Percentiles rank a stretch among this genome's conserved stretches.
phyloP scores from a whole-genome alignment of 208 protist genomes.

The Leishmania lainsoni region DNA sequence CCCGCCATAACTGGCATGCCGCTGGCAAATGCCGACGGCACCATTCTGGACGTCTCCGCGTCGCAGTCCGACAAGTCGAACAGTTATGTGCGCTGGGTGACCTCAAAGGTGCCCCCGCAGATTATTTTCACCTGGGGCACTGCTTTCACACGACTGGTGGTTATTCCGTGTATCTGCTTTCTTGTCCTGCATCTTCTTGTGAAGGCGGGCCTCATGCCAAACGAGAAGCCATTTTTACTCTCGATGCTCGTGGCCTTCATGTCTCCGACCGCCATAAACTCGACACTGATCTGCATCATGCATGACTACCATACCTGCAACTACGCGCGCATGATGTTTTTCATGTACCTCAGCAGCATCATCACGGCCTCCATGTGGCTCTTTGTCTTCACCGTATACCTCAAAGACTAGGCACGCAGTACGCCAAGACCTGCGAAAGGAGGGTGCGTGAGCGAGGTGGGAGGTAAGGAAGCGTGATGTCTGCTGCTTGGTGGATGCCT shows the following conservation, averaged over 20 bases:
- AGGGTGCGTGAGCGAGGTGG: background rate
- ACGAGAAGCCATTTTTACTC: slow-evolving; percentile 57
- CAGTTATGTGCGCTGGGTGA: slow-evolving; percentile 14
- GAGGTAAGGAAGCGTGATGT: background rate
- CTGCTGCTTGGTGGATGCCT: background rate
- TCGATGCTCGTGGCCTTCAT: slow-evolving; percentile 61
- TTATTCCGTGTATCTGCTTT: slow-evolving; percentile 61
- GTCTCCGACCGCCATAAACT: slow-evolving; percentile 70
- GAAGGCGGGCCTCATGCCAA: slow-evolving; percentile 41
- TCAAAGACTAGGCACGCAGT: slow-evolving; percentile 1
- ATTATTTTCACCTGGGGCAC: slow-evolving; percentile 43
- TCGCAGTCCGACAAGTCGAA: slow-evolving; percentile 1
- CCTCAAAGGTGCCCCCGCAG: slow-evolving; percentile 16
- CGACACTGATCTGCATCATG: slow-evolving; percentile 67
- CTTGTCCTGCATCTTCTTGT: slow-evolving; percentile 56
- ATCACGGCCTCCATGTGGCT: slow-evolving; percentile 68
- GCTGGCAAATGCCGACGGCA: slow-evolving; percentile 4
- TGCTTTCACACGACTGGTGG: slow-evolving; percentile 53
- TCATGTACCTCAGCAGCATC: slow-evolving; percentile 62
- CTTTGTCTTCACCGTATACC: slow-evolving; percentile 37
- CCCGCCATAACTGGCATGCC: background rate
- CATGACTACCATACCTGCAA: slow-evolving; percentile 56
- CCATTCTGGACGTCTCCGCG: slow-evolving; percentile 10
- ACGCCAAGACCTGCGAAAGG: background rate
- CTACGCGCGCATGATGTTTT: slow-evolving; percentile 65